phyloP scores from a whole-genome alignment of 345 rosid species.

The Lepidium africanum region DNA sequence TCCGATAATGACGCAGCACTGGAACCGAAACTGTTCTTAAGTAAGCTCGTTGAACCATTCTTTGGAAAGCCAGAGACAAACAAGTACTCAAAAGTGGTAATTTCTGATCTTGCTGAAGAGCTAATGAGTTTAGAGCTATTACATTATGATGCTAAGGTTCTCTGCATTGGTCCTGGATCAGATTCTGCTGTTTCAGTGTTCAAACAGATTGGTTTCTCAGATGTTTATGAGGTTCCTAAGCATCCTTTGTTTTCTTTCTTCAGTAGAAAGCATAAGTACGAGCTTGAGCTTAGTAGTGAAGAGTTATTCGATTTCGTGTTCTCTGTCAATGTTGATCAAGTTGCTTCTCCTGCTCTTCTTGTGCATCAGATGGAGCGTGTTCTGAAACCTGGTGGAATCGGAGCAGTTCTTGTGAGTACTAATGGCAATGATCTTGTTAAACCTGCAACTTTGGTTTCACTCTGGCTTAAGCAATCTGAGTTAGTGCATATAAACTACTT shows the following conservation, averaged over 20 bases:
- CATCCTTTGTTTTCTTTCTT: constrained; percentile 51
- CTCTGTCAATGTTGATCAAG: constrained; percentile 44
- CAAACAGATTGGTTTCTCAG: constrained; percentile 44
- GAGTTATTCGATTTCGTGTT: constrained; percentile 55
- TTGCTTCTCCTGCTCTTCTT: constrained; percentile 45
- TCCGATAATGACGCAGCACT: constrained; percentile 11
- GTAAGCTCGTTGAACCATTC: constrained; percentile 28
- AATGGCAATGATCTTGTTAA: constrained; percentile 37
- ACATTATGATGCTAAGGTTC: constrained; percentile 39
- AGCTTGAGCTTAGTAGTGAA: constrained; percentile 32
- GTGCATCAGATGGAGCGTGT: constrained; percentile 71
- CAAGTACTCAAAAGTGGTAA: constrained; percentile 33
- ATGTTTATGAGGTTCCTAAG: constrained; percentile 35
- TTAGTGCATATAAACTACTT: constrained; percentile 49
- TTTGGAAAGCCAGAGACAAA: constrained; percentile 31
- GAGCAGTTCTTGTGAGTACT: constrained; percentile 46
- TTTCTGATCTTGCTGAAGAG: constrained; percentile 40
- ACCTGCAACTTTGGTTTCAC: constrained; percentile 55
- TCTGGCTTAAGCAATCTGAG: constrained; percentile 44
- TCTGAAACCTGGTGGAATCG: constrained; percentile 60
- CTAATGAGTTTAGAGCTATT: constrained; percentile 41
- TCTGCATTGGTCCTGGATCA: constrained; percentile 59
- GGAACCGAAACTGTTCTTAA: not conserved
- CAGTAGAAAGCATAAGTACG: constrained; percentile 35
- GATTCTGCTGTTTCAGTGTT: constrained; percentile 37